Evolutionary conservation across 2,329 filamentous ascomycete genomes (phyloP), one percentile per base, ranked within the genome.

Genomic region (Microdochium paspali): DNA sequence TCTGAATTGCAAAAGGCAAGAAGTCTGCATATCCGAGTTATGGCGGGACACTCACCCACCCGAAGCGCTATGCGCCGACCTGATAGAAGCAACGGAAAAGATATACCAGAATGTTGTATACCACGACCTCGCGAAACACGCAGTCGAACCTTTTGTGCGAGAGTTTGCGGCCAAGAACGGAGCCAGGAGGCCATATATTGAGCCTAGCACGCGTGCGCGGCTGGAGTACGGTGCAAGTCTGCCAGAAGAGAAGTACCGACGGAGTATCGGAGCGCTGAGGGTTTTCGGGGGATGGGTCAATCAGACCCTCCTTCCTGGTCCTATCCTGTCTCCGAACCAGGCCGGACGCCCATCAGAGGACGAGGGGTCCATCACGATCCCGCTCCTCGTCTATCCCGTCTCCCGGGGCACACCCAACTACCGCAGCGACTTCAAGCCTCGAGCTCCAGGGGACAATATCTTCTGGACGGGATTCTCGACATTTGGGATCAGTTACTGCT

Each of bases 41-140:
- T 56, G 54, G 53, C 48, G 47, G 30, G 24, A 46, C 1, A 49
- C 51, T 1, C 51, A 46, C n/a, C 53, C 51, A 5, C 21, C 49
- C 7, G 48, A 47, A 13, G 35, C 15, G 23, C 15, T 21, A 40
- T 18, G n/a, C 15, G 12, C 35, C 15, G 49, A 50, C 25, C 49
- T 57, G 1, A 25, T 44, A 25, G 32, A 51, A 20, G 49, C 49
- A 4, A 55, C 54, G 10, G 46, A 24, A 0, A 43, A 25, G 10
- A 51, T 56, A 0, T 57, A 57, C 44, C 39, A 51, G 39, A 49
- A 51, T 46, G n/a, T 51, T 4, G 46, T 54, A 9, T 53, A 54
- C 42, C 31, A 44, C 7, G 20, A 48, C 1, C 45, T 54, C 18
- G 47, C 26, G 24, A 47, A 43, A 10, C 13, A 48, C 21, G 28